Percentiles rank a stretch among this genome's conserved stretches.
Evolutionary conservation across 306 rosid genomes (phyloP).

Genomic region (Oemleria cerasiformis): DNA sequence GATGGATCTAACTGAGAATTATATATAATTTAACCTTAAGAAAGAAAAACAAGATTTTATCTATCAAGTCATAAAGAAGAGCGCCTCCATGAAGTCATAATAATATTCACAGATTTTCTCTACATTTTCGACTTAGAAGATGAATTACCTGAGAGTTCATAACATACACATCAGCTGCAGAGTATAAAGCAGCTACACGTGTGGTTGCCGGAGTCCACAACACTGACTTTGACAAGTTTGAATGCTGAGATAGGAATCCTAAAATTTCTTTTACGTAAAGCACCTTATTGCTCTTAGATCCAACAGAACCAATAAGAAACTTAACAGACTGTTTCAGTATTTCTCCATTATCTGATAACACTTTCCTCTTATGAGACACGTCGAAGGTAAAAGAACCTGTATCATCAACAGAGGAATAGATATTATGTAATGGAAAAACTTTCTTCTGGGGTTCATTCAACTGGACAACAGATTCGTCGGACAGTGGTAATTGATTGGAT

Average conservation of each 20-base stretch:
- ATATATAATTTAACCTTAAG: background rate
- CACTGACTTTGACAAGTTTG: constrained; percentile 73
- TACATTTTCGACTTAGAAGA: background rate
- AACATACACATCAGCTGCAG: constrained; percentile 90
- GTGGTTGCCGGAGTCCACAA: constrained; percentile 85
- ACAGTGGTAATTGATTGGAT: constrained; percentile 29
- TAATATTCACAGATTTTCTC: too few species aligned
- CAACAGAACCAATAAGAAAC: constrained; percentile 81
- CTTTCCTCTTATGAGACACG: constrained; percentile 34
- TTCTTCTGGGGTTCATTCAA: constrained; percentile 25
- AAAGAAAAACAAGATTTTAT: background rate
- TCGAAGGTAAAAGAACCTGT: constrained; percentile 32
- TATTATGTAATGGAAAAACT: constrained; percentile 22
- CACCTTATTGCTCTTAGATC: constrained; percentile 93
- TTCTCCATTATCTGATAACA: constrained; percentile 32
- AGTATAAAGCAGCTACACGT: constrained; percentile 74
- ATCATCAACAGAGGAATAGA: constrained; percentile 29
- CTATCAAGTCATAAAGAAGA: background rate
- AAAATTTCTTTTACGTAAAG: constrained; percentile 64
- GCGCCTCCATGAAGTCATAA: background rate
- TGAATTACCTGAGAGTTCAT: constrained; percentile 83
- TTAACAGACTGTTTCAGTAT: constrained; percentile 38
- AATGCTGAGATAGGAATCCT: constrained; percentile 50
- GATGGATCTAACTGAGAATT: background rate
- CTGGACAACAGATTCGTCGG: constrained; percentile 29